Base-by-base conservation (phyloP, 495 filamentous ascomycete genomes). In the Hyaloscypha finlandica region DNA sequence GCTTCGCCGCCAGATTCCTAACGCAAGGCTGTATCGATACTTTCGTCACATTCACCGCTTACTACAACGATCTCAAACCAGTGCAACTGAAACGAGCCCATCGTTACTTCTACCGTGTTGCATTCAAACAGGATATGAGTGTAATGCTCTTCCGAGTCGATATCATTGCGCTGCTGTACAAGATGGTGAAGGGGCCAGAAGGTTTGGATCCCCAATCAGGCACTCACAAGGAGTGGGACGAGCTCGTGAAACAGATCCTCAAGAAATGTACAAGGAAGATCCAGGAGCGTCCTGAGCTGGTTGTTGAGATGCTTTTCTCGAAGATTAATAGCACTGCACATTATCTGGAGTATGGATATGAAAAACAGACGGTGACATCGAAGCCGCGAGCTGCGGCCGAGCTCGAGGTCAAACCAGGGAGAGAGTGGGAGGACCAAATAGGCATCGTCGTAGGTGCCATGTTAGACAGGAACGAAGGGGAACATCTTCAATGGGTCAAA, bases 61-160 rank as follows among this genome's bases (percentile, higher is more conserved):
- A 84, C 76, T 97, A 97, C 74, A 83, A 82, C 30, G 95, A 98
- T 66, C 82, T 99, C n/a, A 81, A 86, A 65, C 79, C 86, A 2
- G 81, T 87, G 51, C 96, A 98, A 75, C 79, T 97, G 58, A 99
- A 99, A 79, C 88, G 96, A 4, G 91, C 90, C 29, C 94, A 98
- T 77, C 92, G 95, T 9, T 98, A 95, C 71, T 94, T 99, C 77
- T 94, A 98, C 69, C 89, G 95, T 2, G 85, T 96, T 52, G 94
- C 93, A 5, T 97, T 97, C 83, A 98, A 97, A 78, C 89, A 93
- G 72, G 92, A 96, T 54, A 88, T 95, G 81, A 89, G 88, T 65
- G 88, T 96, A 14, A 83, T 97, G 77, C 83, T 99, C 3, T 97
- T 92, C 74, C 88, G 96, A 5, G 79, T 97, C 3, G 96, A 98